Evolutionary conservation across 1,139 yeast species (phyloP), one percentile per base, ranked within the genome.

Genomic region (Saccharomyces hybrid): DNA sequence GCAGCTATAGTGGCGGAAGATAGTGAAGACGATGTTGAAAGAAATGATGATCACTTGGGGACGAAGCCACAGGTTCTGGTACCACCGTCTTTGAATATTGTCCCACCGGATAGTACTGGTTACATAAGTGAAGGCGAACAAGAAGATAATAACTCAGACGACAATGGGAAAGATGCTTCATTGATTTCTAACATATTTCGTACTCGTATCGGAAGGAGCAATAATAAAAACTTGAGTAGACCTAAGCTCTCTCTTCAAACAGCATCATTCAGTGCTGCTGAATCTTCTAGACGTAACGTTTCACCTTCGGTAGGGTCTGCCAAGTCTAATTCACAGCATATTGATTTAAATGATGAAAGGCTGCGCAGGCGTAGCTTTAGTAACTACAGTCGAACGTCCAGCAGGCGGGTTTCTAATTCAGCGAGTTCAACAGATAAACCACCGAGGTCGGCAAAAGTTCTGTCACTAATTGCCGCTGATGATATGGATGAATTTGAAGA

Each of bases 401-500:
- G 53, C 14, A 57, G 55, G 31, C 51, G 55, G 9, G 51, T 59
- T 16, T 57, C 63, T 6, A 51, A 51, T 23, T 56, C 60, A 9
- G 51, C 54, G 13, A 55, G 53, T n/a, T 50, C 54, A 9, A 47
- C 56, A 11, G 60, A 59, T 27, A 52, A 49, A 20, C 58, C 62
- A 5, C 61, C 63, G 5, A 55, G 62, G 46, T 61, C 67, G n/a
- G 65, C 66, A 13, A 62, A 59, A 48, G 65, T 65, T 5, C 51
- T 65, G 27, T 64, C 69, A 1, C 60, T 57, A 41, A 58, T 63
- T 27, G 69, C 59, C 23, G 67, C 66, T 2, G 69, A 65, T 48
- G 71, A 68, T 53, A 58, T 67, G 61, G 66, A 64, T 50, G 71
- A 68, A 32, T 68, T 65, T 53, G 59, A 64, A 46, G 65, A 62